Conservation (phyloP, 129 eudicot species). For the Chrysanthemum makinoi region DNA sequence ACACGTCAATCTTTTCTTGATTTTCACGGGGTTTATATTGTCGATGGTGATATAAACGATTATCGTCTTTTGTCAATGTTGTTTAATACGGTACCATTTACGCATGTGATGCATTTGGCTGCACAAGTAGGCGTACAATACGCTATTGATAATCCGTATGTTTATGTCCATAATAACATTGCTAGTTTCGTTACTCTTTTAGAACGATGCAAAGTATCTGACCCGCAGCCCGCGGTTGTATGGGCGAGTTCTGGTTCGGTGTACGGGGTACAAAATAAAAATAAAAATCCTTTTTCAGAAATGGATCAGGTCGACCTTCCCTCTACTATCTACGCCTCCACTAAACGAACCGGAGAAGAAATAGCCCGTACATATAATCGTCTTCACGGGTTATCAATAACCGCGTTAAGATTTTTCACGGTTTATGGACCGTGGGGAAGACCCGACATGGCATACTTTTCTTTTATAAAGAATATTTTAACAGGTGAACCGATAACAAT, state of each 20-base stretch:
- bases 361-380: constrained; percentile 51
- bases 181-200: constrained; percentile 48
- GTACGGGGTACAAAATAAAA: constrained; percentile 41
- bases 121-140: constrained; percentile 62
- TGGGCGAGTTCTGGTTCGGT: constrained; percentile 66
- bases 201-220: constrained; percentile 40
- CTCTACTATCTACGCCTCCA: constrained; percentile 55
- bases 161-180: constrained; percentile 45
- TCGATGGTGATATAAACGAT: constrained; percentile 55
- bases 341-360: constrained; percentile 54
- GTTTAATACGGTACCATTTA: constrained; percentile 41
- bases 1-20: constrained; percentile 30
- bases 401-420: constrained; percentile 54
- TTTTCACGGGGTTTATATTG: constrained; percentile 36
- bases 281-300: constrained; percentile 47
- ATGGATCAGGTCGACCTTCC: constrained; percentile 48
- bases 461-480: constrained; percentile 36
- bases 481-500: constrained; percentile 45
- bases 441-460: constrained; percentile 64
- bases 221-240: constrained; percentile 47
- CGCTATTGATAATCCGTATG: constrained; percentile 51
- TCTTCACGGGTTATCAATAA: constrained; percentile 48
- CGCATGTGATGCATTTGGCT: constrained; percentile 64
- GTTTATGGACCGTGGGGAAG: constrained; percentile 69
- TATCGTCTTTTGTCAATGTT: constrained; percentile 31